These are phyloP conservation scores for Takakia lepidozioides DNA, from an alignment of 225 moss, liverwort and hornwort species.

Conservation along the genomic window DNA sequence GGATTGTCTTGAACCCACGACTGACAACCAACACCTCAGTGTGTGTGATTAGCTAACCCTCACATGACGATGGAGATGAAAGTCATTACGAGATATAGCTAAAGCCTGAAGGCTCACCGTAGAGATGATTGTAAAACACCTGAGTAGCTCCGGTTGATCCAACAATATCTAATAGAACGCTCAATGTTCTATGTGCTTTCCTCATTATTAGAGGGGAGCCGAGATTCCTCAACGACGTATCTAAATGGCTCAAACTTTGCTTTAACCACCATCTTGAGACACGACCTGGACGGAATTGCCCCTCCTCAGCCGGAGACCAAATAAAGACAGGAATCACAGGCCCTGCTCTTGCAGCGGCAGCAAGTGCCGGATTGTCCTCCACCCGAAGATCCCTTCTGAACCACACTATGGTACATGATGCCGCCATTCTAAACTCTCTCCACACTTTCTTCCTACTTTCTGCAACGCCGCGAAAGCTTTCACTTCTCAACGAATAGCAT, in stretches of 20 bases:
- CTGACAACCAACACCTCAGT: no score
- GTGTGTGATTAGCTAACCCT: no score
- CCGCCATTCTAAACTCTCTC: slow-evolving; percentile 25
- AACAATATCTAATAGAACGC: slow-evolving; percentile 67
- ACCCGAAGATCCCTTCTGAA: slow-evolving; percentile 95
- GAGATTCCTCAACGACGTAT: slow-evolving; percentile 59
- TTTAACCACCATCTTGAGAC: slow-evolving; percentile 99
- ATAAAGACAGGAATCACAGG: slow-evolving; percentile 83
- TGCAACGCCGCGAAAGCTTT: no score
- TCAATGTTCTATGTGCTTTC: slow-evolving; percentile 56
- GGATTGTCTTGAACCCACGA: no score
- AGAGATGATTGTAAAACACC: slow-evolving; percentile 95
- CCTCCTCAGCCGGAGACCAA: slow-evolving; percentile 95
- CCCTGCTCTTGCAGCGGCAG: slow-evolving; percentile 90
- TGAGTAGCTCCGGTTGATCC: slow-evolving; percentile 76
- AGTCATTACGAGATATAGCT: no score
- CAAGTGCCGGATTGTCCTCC: slow-evolving; percentile 92
- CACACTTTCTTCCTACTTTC: neutral
- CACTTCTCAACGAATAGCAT: neutral
- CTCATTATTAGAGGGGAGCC: slow-evolving; percentile 84
- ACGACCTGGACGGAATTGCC: slow-evolving; percentile 93
- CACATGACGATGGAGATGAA: no score
- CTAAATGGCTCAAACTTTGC: slow-evolving; percentile 76
- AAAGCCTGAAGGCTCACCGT: no score
- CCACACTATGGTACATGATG: slow-evolving; percentile 76